Evolutionary conservation across 208 protist genomes (phyloP), one percentile per base, ranked within the genome.

Genomic region (Leishmania tarentolae): DNA sequence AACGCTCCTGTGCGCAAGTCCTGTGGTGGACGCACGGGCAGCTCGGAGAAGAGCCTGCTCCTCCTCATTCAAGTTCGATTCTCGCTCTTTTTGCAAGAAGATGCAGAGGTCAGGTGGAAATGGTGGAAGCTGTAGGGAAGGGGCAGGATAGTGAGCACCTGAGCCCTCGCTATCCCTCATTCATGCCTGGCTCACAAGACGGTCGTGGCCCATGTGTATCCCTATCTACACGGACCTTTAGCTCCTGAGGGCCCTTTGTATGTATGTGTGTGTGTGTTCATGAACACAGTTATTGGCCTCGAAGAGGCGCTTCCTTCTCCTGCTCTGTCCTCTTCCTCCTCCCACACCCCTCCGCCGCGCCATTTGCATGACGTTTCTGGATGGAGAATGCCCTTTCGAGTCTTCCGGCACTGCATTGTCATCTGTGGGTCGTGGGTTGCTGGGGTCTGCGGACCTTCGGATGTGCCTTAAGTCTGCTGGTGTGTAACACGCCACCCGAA

Each of bases 21-120:
- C 15, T 3, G 44, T 73, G 69, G 44, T 13, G 40, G 75, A 21
- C 57, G 59, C 59, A 24, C 21, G 1, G 57, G 57, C 37, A 57
- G 63, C 44, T 53, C 40, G 21, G 66, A 87, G 59, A 85, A 87
- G 72, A 87, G 77, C 44, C 74, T 93, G 0, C 83, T 93, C 35
- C 79, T 93, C 21, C 83, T 93, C 47, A 91, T 93, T 79, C 90
- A 93, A 59, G 74, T 93, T 6, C 80, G 87, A 31, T 91, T 93
- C 63, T 65, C 87, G 1, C 79, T 93, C 50, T 93, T 93, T 63
- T 80, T 79, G 31, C 56, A 86, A 7, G 87, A 91, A 28, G 87
- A 91, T 37, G 86, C 76, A 1, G 86, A 93, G 44, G 81, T 93
- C 19, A 79, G 87, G 42, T 93, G 90, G 88, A 83, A 84, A 61